Conservation (phyloP, 1,139 yeast genomes). For the Blastobotrys proliferans region DNA sequence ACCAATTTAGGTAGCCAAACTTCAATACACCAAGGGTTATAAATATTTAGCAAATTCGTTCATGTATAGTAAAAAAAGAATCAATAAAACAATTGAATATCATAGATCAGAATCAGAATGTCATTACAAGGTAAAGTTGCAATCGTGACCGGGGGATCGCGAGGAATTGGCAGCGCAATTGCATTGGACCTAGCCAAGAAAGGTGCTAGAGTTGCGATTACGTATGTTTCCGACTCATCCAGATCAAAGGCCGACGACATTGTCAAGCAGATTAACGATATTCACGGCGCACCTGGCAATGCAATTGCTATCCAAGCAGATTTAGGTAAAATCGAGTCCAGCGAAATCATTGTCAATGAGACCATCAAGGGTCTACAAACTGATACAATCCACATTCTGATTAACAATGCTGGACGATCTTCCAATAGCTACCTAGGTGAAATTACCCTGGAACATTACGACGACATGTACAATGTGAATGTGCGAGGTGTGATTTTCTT, state of each 20-base stretch:
- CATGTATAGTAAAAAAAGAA: too few relatives aligned
- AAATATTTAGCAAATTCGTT: too few relatives aligned
- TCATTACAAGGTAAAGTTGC: constrained; percentile 53
- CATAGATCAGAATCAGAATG: constrained; percentile 3
- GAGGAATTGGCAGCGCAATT: constrained; percentile 69
- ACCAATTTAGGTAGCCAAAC: too few relatives aligned
- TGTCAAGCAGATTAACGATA: constrained; percentile 46
- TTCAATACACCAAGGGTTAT: too few relatives aligned
- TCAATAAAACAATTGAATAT: not conserved
- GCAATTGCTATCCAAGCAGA: constrained; percentile 32
- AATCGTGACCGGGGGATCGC: constrained; percentile 73
- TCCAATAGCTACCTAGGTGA: constrained; percentile 15
- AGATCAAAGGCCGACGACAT: constrained; percentile 60
- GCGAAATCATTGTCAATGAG: constrained; percentile 13
- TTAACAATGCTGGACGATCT: constrained; percentile 70
- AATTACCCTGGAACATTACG: constrained; percentile 17
- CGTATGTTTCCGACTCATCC: constrained; percentile 59
- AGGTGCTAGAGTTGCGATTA: constrained; percentile 52
- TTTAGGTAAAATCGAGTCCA: constrained; percentile 24
- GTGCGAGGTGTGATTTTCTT: constrained; percentile 26
- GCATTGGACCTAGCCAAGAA: constrained; percentile 62
- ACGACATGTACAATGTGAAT: constrained; percentile 20
- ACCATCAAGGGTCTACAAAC: constrained; percentile 27
- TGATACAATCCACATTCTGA: constrained; percentile 54
- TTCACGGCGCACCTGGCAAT: constrained; percentile 41